Percentiles rank a stretch among this genome's conserved stretches.
Conservation (phyloP, 192 early-diverging fungal species). For the Backusella sp. region DNA sequence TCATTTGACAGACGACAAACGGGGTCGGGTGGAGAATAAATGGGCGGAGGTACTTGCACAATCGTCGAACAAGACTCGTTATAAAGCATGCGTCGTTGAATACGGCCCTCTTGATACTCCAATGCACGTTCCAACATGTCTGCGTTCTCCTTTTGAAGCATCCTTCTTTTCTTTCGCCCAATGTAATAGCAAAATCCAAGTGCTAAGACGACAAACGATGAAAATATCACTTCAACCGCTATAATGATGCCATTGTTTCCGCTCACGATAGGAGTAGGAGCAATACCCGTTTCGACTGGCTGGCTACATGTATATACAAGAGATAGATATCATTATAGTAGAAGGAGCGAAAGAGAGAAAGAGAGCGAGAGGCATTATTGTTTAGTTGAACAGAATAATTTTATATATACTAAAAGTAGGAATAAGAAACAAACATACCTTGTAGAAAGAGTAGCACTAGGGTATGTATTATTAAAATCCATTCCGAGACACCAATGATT, state of each 20-base stretch:
- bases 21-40: slow-evolving; percentile 13
- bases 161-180: background rate
- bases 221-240: background rate
- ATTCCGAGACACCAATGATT: too few relatives aligned
- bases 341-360: too few relatives aligned
- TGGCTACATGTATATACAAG: background rate
- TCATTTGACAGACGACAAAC: background rate
- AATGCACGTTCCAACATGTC: background rate
- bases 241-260: background rate
- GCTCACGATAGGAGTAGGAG: background rate
- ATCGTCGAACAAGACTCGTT: background rate
- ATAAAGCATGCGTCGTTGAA: background rate
- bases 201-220: background rate
- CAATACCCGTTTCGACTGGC: background rate
- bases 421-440: background rate
- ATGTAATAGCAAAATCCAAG: background rate
- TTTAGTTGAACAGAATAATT: background rate
- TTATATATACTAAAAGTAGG: background rate
- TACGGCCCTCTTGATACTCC: background rate
- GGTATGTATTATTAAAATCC: too few relatives aligned
- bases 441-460: background rate
- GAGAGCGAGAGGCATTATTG: too few relatives aligned
- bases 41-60: background rate
- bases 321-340: background rate
- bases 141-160: background rate